Conservation (phyloP, 2,329 filamentous ascomycete species). For the Phyllosticta citrichinensis region DNA sequence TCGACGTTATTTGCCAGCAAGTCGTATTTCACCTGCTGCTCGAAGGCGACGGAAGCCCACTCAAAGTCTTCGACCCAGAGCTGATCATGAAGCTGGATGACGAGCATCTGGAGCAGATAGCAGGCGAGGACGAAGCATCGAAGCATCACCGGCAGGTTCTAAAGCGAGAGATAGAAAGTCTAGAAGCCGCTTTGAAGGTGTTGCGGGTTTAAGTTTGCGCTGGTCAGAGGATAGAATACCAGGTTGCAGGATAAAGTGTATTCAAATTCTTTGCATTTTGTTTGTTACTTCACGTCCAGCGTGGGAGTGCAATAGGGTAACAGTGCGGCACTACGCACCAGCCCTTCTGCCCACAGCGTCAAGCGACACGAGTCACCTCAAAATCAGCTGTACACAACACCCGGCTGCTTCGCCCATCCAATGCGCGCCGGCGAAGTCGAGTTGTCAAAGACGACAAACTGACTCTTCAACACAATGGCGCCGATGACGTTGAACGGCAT, state of each 20-base stretch:
- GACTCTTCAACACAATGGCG: slow-evolving; percentile 67
- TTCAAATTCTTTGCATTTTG: neutral
- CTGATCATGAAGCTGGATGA: slow-evolving; percentile 9
- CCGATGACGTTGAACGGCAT: slow-evolving; percentile 60
- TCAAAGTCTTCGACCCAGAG: slow-evolving; percentile 11
- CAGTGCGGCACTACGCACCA: neutral
- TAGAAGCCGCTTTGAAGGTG: slow-evolving; percentile 12
- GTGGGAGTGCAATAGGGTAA: neutral
- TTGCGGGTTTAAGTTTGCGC: no score
- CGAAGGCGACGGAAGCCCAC: neutral
- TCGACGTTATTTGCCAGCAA: no score
- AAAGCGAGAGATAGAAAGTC: slow-evolving; percentile 7
- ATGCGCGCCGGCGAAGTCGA: slow-evolving; percentile 27
- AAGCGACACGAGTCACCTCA: neutral
- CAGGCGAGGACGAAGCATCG: slow-evolving; percentile 11
- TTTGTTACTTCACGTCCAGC: neutral
- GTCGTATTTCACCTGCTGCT: no score
- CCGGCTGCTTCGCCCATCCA: slow-evolving; percentile 18
- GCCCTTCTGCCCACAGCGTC: neutral
- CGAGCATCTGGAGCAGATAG: slow-evolving; percentile 13
- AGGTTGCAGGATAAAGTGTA: no score
- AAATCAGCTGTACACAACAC: neutral
- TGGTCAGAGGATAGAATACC: no score
- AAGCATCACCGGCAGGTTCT: slow-evolving; percentile 10
- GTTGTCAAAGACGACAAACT: slow-evolving; percentile 64